A percentile compares a stretch with the other conserved stretches of the same genome.
These are phyloP conservation scores for Scutellaria baicalensis DNA, from an alignment of 257 asterid species.

Conservation along the genomic window DNA sequence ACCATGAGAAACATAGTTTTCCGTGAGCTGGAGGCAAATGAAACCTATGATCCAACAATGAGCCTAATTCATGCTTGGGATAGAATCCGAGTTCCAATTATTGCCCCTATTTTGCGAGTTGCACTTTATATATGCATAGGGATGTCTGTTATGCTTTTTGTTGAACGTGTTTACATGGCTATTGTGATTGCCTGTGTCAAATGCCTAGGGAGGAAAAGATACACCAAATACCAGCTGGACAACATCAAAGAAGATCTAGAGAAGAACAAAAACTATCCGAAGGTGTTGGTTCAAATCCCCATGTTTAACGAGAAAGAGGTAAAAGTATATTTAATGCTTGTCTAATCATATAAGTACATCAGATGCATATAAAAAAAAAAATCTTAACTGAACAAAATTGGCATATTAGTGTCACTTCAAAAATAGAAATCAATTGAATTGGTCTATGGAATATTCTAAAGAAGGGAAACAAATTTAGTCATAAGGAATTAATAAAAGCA, in stretches of 20 bases:
- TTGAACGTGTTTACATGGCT: conserved; percentile 87
- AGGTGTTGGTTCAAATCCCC: conserved; percentile 80
- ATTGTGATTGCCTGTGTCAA: conserved; percentile 59
- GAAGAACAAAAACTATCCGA: conserved; percentile 45
- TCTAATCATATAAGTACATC: not conserved
- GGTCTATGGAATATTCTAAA: not conserved
- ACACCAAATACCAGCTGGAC: conserved; percentile 74
- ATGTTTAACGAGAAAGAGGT: conserved; percentile 94
- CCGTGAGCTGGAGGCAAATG: conserved; percentile 22
- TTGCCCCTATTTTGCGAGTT: conserved; percentile 49
- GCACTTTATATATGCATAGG: conserved; percentile 59
- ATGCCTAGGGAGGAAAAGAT: conserved; percentile 58
- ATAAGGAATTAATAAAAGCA: not conserved
- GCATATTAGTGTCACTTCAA: not conserved
- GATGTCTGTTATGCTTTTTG: conserved; percentile 82
- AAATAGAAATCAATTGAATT: not conserved
- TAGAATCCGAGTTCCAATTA: conserved; percentile 48
- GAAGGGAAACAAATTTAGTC: not conserved
- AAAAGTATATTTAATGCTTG: not conserved
- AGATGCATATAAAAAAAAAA: not conserved
- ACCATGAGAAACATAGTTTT: conserved; percentile 56
- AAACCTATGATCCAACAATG: conserved; percentile 41
- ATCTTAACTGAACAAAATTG: not conserved
- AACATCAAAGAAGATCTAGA: conserved; percentile 61
- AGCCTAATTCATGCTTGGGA: conserved; percentile 57